phyloP scores from a whole-genome alignment of 2,329 filamentous ascomycete species.

The Alternaria panax region DNA sequence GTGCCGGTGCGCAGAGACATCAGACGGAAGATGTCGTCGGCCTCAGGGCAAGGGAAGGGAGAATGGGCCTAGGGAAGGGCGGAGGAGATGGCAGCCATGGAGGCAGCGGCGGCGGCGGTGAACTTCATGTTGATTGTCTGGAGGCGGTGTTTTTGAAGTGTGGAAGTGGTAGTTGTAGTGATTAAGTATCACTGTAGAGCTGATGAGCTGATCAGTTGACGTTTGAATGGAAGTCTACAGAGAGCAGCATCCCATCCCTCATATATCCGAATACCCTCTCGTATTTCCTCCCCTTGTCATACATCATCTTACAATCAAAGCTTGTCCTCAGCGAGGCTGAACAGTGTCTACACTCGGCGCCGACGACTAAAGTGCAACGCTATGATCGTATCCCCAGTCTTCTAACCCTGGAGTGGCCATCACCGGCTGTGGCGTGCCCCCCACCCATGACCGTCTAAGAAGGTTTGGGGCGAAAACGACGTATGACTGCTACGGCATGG shows the following conservation, averaged over 20 bases:
- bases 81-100: slow-evolving; percentile 32
- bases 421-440: slow-evolving; percentile 14
- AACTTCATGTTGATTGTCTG: slow-evolving; percentile 42
- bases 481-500: slow-evolving; percentile 5
- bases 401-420: slow-evolving; percentile 6
- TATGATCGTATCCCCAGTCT: slow-evolving; percentile 20
- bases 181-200: slow-evolving; percentile 10
- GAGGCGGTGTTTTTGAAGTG: slow-evolving; percentile 9
- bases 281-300: slow-evolving; percentile 7
- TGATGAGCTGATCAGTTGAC: slow-evolving; percentile 6
- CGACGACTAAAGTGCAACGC: slow-evolving; percentile 10
- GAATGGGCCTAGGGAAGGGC: slow-evolving; percentile 34
- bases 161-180: slow-evolving; percentile 11
- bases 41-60: slow-evolving; percentile 30
- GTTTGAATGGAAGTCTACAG: slow-evolving; percentile 2
- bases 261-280: slow-evolving; percentile 7
- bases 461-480: slow-evolving; percentile 7
- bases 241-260: slow-evolving; percentile 9
- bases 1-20: slow-evolving; percentile 60
- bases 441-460: slow-evolving; percentile 1
- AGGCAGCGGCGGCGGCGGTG: slow-evolving; percentile 33
- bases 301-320: slow-evolving; percentile 1
- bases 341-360: slow-evolving; percentile 6
- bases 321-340: slow-evolving; percentile 5
- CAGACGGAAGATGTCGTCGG: slow-evolving; percentile 56